Evolutionary conservation across 345 rosid species (phyloP).

Genomic region (Gossypium anomalum): DNA sequence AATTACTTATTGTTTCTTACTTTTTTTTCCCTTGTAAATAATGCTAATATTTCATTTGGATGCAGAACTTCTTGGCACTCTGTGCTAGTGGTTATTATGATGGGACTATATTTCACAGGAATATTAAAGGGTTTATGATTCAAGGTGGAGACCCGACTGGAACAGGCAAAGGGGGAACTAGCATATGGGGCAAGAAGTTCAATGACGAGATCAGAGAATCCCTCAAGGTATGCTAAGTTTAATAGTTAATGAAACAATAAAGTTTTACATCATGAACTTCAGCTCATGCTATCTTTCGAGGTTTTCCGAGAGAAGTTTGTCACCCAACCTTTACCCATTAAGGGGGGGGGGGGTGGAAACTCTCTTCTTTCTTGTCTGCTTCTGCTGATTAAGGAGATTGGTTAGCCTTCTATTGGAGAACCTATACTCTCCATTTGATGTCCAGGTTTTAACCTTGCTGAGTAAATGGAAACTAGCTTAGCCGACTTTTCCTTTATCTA

Average conservation of each 20-base stretch:
- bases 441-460: background rate
- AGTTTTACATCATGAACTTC: background rate
- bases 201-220: constrained; percentile 95
- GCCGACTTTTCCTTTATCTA: background rate
- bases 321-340: background rate
- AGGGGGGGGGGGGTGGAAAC: background rate
- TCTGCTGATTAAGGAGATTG: background rate
- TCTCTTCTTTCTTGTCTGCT: background rate
- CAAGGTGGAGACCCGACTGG: constrained; percentile 99
- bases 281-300: background rate
- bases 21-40: background rate
- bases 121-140: constrained; percentile 96
- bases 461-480: background rate
- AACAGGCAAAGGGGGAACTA: constrained; percentile 94
- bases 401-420: background rate
- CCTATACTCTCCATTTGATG: background rate
- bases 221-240: constrained; percentile 63
- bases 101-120: constrained; percentile 84
- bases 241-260: background rate
- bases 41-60: constrained; percentile 8
- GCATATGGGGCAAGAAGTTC: constrained; percentile 99
- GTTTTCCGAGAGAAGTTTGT: background rate
- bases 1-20: background rate
- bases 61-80: constrained; percentile 91
- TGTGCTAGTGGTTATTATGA: constrained; percentile 94